Base-by-base conservation (phyloP, 1,284 basidiomycete genomes). In the Prillingera fragicola region DNA sequence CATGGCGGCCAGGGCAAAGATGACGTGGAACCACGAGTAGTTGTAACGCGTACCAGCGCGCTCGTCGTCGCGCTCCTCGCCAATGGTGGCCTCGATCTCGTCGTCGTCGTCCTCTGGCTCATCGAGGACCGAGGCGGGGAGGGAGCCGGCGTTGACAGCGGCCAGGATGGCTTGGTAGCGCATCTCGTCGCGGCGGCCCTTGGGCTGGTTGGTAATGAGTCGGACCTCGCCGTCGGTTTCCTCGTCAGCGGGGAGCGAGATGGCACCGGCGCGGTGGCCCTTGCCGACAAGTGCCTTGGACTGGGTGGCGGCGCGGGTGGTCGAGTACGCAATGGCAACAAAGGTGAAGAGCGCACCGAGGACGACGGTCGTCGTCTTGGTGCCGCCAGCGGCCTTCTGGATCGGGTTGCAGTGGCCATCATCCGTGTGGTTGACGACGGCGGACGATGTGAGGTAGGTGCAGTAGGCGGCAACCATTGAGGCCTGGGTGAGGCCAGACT, bases 1-100 rank as follows among this genome's bases (percentile, higher is more conserved):
- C 91, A 97, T 97, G 14, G 89, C 79, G 15, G 84, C 95, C 55
- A 97, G 85, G 37, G 86, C 83, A 68, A 98, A 99, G 63, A 98
- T 96, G 67, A 95, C 74, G 70, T 98, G 94, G 82, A 98, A 98
- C 85, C 91, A 97, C 14, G 89, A 82, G 68, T 99, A 97, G 62
- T 95, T 95, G 74, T 98, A 99, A 54, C 89, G 83, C n/a, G 90
- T 95, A n/a, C 90, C 92, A 34, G 84, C 80, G 24, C 86, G 81
- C 73, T 98, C 94, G 60, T 99, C 95, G 66, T 98, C 94, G 41
- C 83, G 75, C 27, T 82, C 79, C 51, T 92, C 87, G 2, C 81
- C 81, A 22, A 80, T 69, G 21, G 71, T 71, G 8, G 78, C 78
- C 18, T 84, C 81, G 4, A 83, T 81, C 14, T 88, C 86, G 4